Conservation (phyloP, 2,329 filamentous ascomycete species). For the Lasiodiplodia hormozganensis region DNA sequence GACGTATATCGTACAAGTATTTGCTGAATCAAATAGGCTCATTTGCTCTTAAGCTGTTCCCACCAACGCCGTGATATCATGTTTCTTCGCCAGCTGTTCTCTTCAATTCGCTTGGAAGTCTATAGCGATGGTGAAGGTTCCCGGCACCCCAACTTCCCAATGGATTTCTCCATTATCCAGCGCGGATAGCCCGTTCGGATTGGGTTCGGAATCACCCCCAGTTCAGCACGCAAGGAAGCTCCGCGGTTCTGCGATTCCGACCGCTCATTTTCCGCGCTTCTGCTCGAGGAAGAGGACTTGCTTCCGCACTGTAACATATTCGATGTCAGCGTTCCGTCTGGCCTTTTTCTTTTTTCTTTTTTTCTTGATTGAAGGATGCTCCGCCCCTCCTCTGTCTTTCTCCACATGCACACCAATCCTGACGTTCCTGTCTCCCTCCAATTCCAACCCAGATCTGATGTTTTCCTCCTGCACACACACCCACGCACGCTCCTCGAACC, state of each 20-base stretch:
- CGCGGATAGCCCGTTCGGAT: not conserved
- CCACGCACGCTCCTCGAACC: not conserved
- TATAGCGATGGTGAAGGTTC: not conserved
- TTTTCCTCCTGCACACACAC: too few species aligned
- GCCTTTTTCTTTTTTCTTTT: too few species aligned
- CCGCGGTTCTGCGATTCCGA: not conserved
- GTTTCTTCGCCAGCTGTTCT: not conserved
- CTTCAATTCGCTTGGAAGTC: not conserved
- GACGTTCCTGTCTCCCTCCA: too few species aligned
- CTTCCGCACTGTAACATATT: constrained; percentile 73
- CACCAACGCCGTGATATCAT: constrained; percentile 28
- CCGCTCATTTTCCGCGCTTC: constrained; percentile 70
- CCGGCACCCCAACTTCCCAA: not conserved
- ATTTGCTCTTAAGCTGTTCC: not conserved
- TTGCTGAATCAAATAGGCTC: not conserved
- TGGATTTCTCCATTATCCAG: not conserved
- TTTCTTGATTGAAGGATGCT: too few species aligned
- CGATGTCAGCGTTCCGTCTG: not conserved
- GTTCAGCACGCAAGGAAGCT: not conserved
- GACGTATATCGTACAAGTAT: constrained; percentile 13
- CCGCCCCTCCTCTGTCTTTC: not conserved
- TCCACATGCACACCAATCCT: too few species aligned
- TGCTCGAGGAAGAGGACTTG: constrained; percentile 95
- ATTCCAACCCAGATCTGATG: too few species aligned
- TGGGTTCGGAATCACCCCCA: not conserved